Conservation (phyloP, 1,284 basidiomycete species). For the Kalmanozyma brasiliensis region DNA sequence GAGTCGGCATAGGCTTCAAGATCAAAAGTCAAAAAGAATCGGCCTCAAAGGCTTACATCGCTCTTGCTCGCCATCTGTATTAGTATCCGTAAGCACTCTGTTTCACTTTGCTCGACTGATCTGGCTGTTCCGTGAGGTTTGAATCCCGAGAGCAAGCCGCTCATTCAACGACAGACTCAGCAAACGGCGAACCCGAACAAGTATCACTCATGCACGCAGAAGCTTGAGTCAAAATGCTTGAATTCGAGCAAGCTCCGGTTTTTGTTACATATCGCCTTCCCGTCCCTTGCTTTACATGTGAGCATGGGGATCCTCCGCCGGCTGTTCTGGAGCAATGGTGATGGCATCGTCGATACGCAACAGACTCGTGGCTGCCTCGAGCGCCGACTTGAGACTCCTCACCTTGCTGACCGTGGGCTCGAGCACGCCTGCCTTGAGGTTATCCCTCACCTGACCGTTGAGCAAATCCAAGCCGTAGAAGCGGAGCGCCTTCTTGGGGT, state of each 20-base stretch:
- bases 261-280: constrained; percentile 9
- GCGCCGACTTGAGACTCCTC: constrained; percentile 92
- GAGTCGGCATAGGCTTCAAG: constrained; percentile 32
- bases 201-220: background rate
- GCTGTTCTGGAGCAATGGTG: constrained; percentile 62
- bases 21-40: background rate
- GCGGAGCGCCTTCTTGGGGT: constrained; percentile 93
- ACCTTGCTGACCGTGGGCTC: constrained; percentile 98
- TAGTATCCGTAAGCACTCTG: constrained; percentile 1
- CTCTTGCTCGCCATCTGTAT: too few species aligned
- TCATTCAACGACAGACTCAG: too few species aligned
- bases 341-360: constrained; percentile 88
- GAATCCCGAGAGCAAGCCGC: too few species aligned
- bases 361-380: constrained; percentile 94
- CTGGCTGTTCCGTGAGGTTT: too few species aligned
- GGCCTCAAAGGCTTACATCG: too few species aligned
- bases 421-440: constrained; percentile 89
- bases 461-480: constrained; percentile 95
- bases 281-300: constrained; percentile 54
- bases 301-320: constrained; percentile 64
- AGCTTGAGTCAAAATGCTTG: background rate
- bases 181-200: too few species aligned
- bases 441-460: constrained; percentile 94
- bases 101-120: too few species aligned
- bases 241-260: background rate